Evolutionary conservation across 148 eudicot genomes (phyloP), one percentile per base, ranked within the genome.

Genomic region (Rhododendron kiyosumense): DNA sequence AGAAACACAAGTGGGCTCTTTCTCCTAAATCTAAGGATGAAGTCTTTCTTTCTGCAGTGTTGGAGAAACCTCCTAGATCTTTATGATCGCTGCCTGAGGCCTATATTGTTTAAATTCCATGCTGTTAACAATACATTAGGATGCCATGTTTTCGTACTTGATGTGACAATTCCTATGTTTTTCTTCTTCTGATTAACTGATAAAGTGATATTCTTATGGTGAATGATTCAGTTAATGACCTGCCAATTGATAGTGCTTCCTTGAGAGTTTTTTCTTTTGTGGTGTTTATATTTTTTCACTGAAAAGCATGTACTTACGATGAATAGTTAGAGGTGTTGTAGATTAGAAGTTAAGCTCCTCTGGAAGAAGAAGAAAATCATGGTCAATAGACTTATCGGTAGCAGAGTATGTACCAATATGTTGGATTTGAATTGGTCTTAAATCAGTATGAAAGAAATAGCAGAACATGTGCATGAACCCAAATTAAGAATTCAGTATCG

Each of bases 1-100:
- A 94, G 92, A 97, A 97, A 86, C 94, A 97, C 85, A 95, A 93
- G 84, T 97, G 98, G 98, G 93, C 88, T 34, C 86, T 95, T 79
- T 85, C 94, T 81, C 91, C 98, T 2, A 95, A 97, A 81, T 94
- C 98, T 14, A 92, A 92, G 86, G 98, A 94, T 79, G 95, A 97
- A 90, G 98, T 97, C 81, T 97, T 89, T 85, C 93, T 92, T 30
- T 95, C 98, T 17, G 98, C 98, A 67, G 84, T 95, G 91, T 84
- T 95, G 54, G 98, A 95, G 90, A 95, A 95, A 84, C 96, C 98
- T 51, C 95, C 92, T 30, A 89, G 98, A 87, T 93, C 96, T 69
- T 74, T 95, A 45, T 95, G 87, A 94, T 73, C 28, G 32, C 28
- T 18, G 0, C 45, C 0, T 32, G 24, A 7, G n/a, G 65, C 83